Percentiles rank a stretch among this genome's conserved stretches.
Conservation (phyloP, 2,329 filamentous ascomycete genomes). For the Colletotrichum tabaci region DNA sequence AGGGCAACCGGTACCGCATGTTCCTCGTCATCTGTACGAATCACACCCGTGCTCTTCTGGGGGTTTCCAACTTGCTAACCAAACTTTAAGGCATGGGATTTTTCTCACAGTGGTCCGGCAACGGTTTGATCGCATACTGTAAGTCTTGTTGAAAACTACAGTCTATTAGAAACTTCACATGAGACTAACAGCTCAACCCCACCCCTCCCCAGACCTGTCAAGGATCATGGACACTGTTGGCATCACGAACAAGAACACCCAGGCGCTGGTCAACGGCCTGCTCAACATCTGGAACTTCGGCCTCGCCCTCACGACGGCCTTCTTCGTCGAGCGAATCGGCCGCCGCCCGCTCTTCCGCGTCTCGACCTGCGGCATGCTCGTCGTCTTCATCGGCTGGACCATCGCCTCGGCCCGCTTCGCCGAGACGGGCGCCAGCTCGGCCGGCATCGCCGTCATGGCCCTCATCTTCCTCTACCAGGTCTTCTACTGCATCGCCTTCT, state of each 20-base stretch:
- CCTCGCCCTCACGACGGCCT: slow-evolving; percentile 47
- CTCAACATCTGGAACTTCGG: slow-evolving; percentile 50
- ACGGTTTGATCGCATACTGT: slow-evolving; percentile 52
- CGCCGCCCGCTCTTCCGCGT: slow-evolving; percentile 47
- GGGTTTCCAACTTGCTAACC: neutral
- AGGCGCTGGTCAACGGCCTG: slow-evolving; percentile 49
- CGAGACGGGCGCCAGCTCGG: slow-evolving; percentile 47
- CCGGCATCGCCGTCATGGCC: slow-evolving; percentile 52
- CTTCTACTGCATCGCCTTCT: slow-evolving; percentile 69
- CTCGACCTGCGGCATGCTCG: slow-evolving; percentile 48
- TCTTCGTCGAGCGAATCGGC: slow-evolving; percentile 49
- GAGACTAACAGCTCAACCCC: no score
- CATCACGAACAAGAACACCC: slow-evolving; percentile 47
- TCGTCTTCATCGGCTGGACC: slow-evolving; percentile 54
- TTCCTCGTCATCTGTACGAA: slow-evolving; percentile 52
- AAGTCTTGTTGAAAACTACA: neutral
- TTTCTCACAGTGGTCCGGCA: slow-evolving; percentile 58
- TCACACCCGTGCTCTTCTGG: neutral
- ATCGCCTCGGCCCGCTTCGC: slow-evolving; percentile 52
- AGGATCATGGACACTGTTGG: slow-evolving; percentile 44
- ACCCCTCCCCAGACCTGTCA: slow-evolving; percentile 31
- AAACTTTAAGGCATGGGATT: slow-evolving; percentile 56
- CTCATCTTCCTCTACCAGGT: slow-evolving; percentile 57
- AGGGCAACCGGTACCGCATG: slow-evolving; percentile 51
- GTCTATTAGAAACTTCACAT: no score